These are phyloP conservation scores for Acanthamoeba lenticulata DNA, from an alignment of 208 protist genomes.

Conservation along the genomic window DNA sequence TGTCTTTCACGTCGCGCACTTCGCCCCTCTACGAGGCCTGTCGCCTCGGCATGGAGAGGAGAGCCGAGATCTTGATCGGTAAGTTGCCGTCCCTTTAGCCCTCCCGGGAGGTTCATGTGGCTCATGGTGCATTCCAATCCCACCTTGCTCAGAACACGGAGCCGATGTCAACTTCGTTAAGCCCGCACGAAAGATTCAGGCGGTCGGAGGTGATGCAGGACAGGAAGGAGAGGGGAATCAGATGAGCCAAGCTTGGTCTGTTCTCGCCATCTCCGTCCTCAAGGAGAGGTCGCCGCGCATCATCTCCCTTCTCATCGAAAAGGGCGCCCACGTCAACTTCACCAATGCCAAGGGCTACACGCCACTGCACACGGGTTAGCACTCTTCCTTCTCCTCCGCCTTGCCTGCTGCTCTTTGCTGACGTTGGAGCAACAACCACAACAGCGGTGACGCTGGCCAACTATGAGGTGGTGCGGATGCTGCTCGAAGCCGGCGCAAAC, in stretches of 20 bases:
- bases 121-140: not conserved
- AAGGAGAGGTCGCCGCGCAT: slow-evolving; percentile 46
- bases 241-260: slow-evolving; percentile 35
- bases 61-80: not conserved
- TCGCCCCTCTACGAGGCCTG: slow-evolving; percentile 41
- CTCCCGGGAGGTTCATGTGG: not conserved
- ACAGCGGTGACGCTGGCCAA: slow-evolving; percentile 44
- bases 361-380: slow-evolving; percentile 3
- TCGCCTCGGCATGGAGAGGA: not conserved
- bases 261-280: not conserved
- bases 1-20: not conserved
- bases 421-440: not conserved
- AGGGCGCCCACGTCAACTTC: slow-evolving; percentile 39
- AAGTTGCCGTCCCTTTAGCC: not conserved
- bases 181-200: not conserved
- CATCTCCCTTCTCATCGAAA: not conserved
- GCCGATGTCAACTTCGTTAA: slow-evolving; percentile 12
- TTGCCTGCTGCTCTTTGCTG: not conserved
- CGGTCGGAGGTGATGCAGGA: not conserved
- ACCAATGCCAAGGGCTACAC: slow-evolving; percentile 34
- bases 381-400: not conserved
- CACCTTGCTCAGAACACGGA: not conserved
- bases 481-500: slow-evolving; percentile 30
- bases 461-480: slow-evolving; percentile 3
- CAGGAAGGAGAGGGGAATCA: not conserved